Base-by-base conservation (phyloP, 139 green algal species). In the Chlamydomonas incerta region DNA sequence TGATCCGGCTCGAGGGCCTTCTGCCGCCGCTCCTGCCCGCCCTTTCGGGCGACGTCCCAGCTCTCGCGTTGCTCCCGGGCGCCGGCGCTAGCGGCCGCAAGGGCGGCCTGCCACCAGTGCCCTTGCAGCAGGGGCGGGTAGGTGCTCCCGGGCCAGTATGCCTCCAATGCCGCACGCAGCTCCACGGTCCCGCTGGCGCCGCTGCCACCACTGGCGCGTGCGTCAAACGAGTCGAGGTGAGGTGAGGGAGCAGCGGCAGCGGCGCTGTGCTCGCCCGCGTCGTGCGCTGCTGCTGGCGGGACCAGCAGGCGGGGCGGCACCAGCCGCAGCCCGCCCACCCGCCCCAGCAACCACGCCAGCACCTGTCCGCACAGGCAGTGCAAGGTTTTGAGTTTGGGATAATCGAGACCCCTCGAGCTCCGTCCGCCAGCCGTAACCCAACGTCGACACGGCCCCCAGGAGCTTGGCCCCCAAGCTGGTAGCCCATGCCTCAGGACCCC, bases 261-360 rank as follows among this genome's bases (percentile, higher is more conserved):
- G 31, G 60, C 60, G 8, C 60, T 66, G 60, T 23, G n/a, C n/a
- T n/a, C 23, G 18, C 60, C 60, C 17, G 24, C 23, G 23, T 21
- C 60, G 60, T n/a, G n/a, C 2, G 23, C 24, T 31, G 23, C 8
- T 31, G 60, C 2, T 11, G 60, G 24, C 60, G 60, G 8, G 1
- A 5, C 60, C 6, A 47, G 29, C 41, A 83, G 41, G 65, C 2
- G 63, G 0, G 77, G 63, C 63, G 65, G 63, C 77, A 74, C 77
- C 18, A 83, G 46, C 0, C 46, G 63, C 18, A 83, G 28, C 13
- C 63, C 63, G 34, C 20, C 29, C 77, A 83, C n/a, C 0, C n/a
- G 35, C 3, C 20, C n/a, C 41, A 83, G 31, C 77, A 83, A 15
- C 77, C 77, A 83, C 29, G 77, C 77, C 10, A 83, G 46, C n/a